These are phyloP conservation scores for Alternaria triticimaculans DNA, from an alignment of 2,329 filamentous ascomycete species.

Conservation along the genomic window DNA sequence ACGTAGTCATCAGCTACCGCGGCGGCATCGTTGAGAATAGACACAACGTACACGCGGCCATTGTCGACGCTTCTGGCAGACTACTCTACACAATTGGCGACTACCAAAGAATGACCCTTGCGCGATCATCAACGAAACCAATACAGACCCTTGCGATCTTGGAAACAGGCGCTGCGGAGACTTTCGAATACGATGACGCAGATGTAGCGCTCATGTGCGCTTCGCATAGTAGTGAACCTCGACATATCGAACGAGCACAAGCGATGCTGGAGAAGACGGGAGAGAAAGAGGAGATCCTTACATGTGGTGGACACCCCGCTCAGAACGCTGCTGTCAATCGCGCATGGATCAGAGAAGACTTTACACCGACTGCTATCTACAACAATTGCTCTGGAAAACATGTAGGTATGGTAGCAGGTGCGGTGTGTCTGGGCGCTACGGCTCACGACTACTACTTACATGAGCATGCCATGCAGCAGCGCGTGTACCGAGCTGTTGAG, in stretches of 20 bases:
- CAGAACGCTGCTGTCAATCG: slow-evolving; percentile 38
- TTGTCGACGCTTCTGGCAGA: neutral
- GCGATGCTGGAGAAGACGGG: neutral
- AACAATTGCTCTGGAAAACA: slow-evolving; percentile 61
- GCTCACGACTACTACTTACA: neutral
- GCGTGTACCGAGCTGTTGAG: slow-evolving; percentile 47
- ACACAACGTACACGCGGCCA: neutral
- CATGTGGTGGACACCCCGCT: neutral
- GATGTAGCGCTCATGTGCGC: slow-evolving; percentile 1
- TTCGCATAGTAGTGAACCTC: slow-evolving; percentile 1
- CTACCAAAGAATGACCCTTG: neutral
- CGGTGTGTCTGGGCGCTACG: slow-evolving; percentile 45
- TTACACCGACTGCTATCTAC: slow-evolving; percentile 47
- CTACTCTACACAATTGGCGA: neutral
- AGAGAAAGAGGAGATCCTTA: neutral
- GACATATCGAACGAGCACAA: neutral
- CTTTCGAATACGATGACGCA: neutral
- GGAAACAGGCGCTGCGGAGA: neutral
- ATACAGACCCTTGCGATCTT: neutral
- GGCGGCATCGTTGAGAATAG: neutral
- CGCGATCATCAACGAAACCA: neutral
- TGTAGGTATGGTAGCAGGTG: slow-evolving; percentile 56
- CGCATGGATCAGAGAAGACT: slow-evolving; percentile 50
- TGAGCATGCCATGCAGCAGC: slow-evolving; percentile 34
- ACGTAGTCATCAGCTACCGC: neutral